Conservation (phyloP, 768 basidiomycete species). For the Hericium coralloides region DNA sequence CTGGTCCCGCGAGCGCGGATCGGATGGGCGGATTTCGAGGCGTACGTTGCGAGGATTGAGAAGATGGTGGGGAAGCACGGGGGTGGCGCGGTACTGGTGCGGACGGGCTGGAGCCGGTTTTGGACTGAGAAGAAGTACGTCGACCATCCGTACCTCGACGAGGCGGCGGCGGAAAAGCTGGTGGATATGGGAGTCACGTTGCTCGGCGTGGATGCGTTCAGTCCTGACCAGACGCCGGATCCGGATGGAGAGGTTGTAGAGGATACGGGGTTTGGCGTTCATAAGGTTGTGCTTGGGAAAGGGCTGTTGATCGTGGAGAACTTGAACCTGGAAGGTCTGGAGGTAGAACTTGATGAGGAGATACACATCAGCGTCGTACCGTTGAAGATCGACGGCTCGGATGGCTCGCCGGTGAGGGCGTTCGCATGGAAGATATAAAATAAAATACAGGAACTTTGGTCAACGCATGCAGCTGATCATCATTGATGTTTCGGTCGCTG, state of each 20-base stretch:
- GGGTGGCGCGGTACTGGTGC: constrained; percentile 17
- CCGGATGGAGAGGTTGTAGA: neutral
- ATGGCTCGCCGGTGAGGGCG: constrained; percentile 22
- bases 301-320: constrained; percentile 22
- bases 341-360: neutral
- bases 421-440: constrained; percentile 11
- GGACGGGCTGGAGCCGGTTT: constrained; percentile 20
- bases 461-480: no score
- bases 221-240: constrained; percentile 17
- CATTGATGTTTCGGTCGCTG: no score
- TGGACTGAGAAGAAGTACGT: constrained; percentile 16
- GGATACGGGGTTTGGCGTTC: constrained; percentile 13
- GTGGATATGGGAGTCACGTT: constrained; percentile 16
- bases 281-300: constrained; percentile 14
- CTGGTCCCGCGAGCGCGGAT: constrained; percentile 9
- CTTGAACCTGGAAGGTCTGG: constrained; percentile 16
- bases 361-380: constrained; percentile 17
- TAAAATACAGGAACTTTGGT: neutral
- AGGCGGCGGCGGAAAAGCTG: constrained; percentile 16
- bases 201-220: constrained; percentile 20
- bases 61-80: constrained; percentile 14
- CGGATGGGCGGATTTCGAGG: neutral
- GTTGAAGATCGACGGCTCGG: constrained; percentile 16
- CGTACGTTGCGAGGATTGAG: neutral
- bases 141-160: constrained; percentile 21